Conservation (phyloP, 805 yeast species). For the Kuraishia ogatae region DNA sequence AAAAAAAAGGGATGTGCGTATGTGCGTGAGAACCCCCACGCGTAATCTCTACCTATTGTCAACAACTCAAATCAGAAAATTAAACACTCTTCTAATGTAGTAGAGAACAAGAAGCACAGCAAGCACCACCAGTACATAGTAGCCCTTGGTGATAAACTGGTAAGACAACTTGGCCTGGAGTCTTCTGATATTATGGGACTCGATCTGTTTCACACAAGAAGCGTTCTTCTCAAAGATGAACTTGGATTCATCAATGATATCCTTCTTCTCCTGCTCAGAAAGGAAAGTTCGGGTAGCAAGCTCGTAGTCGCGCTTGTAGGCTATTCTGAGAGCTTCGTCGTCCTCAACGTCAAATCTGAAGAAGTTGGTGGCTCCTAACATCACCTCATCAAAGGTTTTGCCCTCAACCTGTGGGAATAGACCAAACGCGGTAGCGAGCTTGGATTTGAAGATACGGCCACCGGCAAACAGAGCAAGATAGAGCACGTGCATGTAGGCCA, state of each 20-base stretch:
- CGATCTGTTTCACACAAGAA: slow-evolving; percentile 57
- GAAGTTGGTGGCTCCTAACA: slow-evolving; percentile 57
- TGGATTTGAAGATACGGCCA: slow-evolving; percentile 64
- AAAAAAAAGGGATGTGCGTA: too few species aligned
- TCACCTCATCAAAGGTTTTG: slow-evolving; percentile 53
- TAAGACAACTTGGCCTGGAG: slow-evolving; percentile 48
- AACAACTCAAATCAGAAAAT: background rate
- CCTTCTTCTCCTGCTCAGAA: slow-evolving; percentile 62
- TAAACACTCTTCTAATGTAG: slow-evolving; percentile 22
- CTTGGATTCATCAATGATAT: slow-evolving; percentile 59
- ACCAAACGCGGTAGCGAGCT: slow-evolving; percentile 56
- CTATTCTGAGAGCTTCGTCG: slow-evolving; percentile 52
- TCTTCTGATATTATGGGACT: slow-evolving; percentile 50
- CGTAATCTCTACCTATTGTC: background rate
- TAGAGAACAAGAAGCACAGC: slow-evolving; percentile 23
- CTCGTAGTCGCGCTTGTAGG: slow-evolving; percentile 72
- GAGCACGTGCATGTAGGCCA: slow-evolving; percentile 81
- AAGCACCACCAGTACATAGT: slow-evolving; percentile 30
- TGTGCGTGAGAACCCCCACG: too few species aligned
- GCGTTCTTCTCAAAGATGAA: slow-evolving; percentile 58
- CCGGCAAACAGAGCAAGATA: slow-evolving; percentile 85
- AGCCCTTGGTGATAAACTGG: slow-evolving; percentile 42
- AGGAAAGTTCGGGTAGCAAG: slow-evolving; percentile 63
- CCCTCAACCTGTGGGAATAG: slow-evolving; percentile 70
- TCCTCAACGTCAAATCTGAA: slow-evolving; percentile 60